Evolutionary conservation across 805 yeast species (phyloP), one percentile per base, ranked within the genome.

Genomic region (Saturnispora sekii): DNA sequence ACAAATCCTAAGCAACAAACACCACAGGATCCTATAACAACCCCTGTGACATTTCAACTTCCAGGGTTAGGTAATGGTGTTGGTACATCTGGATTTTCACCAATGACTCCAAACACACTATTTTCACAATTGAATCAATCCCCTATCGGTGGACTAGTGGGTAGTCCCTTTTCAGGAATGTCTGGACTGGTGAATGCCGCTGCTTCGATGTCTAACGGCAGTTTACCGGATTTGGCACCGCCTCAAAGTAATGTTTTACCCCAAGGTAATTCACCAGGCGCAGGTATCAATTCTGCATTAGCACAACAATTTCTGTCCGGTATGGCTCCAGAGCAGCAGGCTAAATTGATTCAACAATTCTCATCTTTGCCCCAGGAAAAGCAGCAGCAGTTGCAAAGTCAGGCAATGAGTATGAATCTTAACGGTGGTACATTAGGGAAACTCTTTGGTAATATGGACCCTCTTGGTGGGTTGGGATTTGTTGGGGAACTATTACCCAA

Each of bases 371-470:
- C 49, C 5, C 50, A 21, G 2, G 53, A 46, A 15, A 50, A 49
- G 32, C 54, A 50, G 32, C 56, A 48, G n/a, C 55, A 51, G 32
- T 37, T 39, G 9, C 39, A 43, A 30, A 43, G 45, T 17, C 49
- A 47, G 40, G 44, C 51, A 28, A 40, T 45, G 18, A 47, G 51
- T 5, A 45, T 43, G 42, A 41, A 32, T 36, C 5, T 34, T 15
- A 47, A 14, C 32, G 36, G 42, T 28, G 46, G 37, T 11, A 38
- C 34, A 21, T 10, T 43, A 9, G 34, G 37, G 3, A 43, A 43
- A 38, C 18, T 43, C 28, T 43, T 43, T 29, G n/a, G 32, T 14
- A 37, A 14, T 31, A 6, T 36, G 9, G 49, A 43, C 26, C 44
- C 48, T 3, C 15, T 49, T 9, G 16, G 45, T n/a, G 48, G 47